Evolutionary conservation across 2,329 filamentous ascomycete genomes (phyloP).

Genomic region (Ascochyta fabae): DNA sequence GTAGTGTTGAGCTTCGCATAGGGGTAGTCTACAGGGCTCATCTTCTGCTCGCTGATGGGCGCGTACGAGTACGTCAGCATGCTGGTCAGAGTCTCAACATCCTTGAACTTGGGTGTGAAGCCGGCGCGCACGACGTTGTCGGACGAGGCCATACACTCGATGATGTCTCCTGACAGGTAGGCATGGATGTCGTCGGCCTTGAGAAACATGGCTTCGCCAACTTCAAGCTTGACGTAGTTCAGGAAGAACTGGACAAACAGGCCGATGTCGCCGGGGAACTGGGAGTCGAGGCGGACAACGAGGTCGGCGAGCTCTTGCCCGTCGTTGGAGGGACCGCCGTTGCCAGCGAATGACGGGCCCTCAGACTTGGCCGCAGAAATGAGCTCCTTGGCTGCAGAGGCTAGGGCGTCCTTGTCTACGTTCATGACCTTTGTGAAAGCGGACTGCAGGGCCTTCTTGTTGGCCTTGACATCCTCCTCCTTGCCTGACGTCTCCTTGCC

Average conservation of each 20-base stretch:
- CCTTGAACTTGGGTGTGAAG: constrained; percentile 98
- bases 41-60: constrained; percentile 93
- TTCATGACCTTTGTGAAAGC: constrained; percentile 84
- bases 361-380: constrained; percentile 73
- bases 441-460: constrained; percentile 79
- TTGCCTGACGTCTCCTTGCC: constrained; percentile 59
- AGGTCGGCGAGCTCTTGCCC: constrained; percentile 78
- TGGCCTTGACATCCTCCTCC: constrained; percentile 57
- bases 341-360: constrained; percentile 75
- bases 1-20: constrained; percentile 82
- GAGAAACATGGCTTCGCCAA: constrained; percentile 94
- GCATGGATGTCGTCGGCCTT: constrained; percentile 97
- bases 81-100: constrained; percentile 83
- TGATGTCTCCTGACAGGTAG: constrained; percentile 90
- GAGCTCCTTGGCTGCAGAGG: constrained; percentile 70
- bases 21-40: constrained; percentile 82
- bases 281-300: constrained; percentile 75
- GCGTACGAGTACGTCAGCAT: constrained; percentile 97
- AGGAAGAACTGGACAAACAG: constrained; percentile 97
- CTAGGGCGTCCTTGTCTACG: constrained; percentile 70
- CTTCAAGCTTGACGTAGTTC: constrained; percentile 86
- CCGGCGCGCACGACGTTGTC: constrained; percentile 98
- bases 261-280: constrained; percentile 88
- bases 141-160: constrained; percentile 99
- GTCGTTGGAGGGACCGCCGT: constrained; percentile 70